phyloP scores from a whole-genome alignment of 2,329 filamentous ascomycete genomes.

The Tolypocladium inflatum region DNA sequence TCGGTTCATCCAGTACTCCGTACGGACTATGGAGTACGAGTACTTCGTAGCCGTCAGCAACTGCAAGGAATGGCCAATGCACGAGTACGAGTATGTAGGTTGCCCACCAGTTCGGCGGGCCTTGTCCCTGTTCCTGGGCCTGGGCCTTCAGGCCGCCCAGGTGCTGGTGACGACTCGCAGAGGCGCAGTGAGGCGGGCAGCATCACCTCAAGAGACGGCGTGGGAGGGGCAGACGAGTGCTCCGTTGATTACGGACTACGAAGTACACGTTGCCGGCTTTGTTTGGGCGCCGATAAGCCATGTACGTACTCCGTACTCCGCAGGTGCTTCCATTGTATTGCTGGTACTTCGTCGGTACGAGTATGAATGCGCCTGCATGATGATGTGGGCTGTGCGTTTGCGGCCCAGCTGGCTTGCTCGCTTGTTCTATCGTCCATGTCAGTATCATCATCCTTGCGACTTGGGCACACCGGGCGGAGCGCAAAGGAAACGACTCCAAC shows the following conservation, averaged over 20 bases:
- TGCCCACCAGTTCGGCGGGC: background rate
- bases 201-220: background rate
- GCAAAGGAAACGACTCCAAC: background rate
- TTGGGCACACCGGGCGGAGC: background rate
- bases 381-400: too few relatives aligned
- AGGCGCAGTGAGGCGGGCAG: background rate
- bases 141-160: background rate
- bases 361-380: background rate
- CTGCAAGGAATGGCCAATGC: background rate
- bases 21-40: too few relatives aligned
- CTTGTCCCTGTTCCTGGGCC: background rate
- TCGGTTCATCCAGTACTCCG: background rate
- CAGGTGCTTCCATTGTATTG: too few relatives aligned
- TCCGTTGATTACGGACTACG: too few relatives aligned
- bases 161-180: background rate
- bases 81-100: too few relatives aligned
- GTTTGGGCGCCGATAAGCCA: too few relatives aligned
- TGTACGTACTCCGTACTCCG: too few relatives aligned
- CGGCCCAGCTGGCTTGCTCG: background rate
- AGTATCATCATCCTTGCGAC: background rate
- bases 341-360: too few relatives aligned
- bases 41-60: background rate
- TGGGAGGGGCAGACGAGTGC: background rate
- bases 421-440: background rate
- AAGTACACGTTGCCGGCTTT: too few relatives aligned